A percentile compares a stretch with the other conserved stretches of the same genome.
Evolutionary conservation across 1,284 basidiomycete genomes (phyloP).

Genomic region (Irpex sp.): DNA sequence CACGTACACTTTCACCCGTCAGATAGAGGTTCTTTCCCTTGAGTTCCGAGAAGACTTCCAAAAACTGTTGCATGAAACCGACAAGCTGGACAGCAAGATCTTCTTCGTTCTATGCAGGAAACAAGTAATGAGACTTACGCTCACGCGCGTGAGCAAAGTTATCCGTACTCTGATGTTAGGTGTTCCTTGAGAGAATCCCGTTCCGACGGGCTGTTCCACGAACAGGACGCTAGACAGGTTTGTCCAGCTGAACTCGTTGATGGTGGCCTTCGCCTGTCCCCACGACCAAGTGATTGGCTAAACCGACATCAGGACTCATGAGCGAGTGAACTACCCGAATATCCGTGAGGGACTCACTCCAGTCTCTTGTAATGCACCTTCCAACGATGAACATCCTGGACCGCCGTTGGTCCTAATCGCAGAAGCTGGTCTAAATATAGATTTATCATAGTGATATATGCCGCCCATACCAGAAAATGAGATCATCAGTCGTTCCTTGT

Average conservation of each 20-base stretch:
- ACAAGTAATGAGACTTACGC: neutral
- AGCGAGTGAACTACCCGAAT: neutral
- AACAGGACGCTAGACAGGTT: conserved; percentile 83
- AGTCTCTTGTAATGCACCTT: conserved; percentile 86
- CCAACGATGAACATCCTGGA: conserved; percentile 77
- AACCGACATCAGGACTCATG: conserved; percentile 7
- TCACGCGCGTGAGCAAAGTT: neutral
- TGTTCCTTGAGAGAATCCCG: conserved; percentile 82
- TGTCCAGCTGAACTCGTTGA: conserved; percentile 84
- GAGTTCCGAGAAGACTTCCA: conserved; percentile 76
- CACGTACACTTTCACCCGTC: conserved; percentile 76
- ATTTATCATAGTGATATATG: neutral
- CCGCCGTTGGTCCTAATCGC: conserved; percentile 56
- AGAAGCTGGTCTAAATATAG: neutral
- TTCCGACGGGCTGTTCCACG: conserved; percentile 89
- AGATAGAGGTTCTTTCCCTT: conserved; percentile 77
- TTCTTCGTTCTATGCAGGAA: conserved; percentile 60
- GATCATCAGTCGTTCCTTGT: conserved; percentile 73
- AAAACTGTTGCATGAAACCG: conserved; percentile 80
- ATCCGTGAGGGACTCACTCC: conserved; percentile 57
- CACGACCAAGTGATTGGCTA: conserved; percentile 76
- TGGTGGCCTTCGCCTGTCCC: conserved; percentile 72
- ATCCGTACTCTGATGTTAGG: conserved; percentile 67
- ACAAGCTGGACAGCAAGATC: conserved; percentile 72
- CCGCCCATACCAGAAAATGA: conserved; percentile 73